phyloP scores from a whole-genome alignment of 2,329 filamentous ascomycete genomes.

The Fusarium duplospermum region DNA sequence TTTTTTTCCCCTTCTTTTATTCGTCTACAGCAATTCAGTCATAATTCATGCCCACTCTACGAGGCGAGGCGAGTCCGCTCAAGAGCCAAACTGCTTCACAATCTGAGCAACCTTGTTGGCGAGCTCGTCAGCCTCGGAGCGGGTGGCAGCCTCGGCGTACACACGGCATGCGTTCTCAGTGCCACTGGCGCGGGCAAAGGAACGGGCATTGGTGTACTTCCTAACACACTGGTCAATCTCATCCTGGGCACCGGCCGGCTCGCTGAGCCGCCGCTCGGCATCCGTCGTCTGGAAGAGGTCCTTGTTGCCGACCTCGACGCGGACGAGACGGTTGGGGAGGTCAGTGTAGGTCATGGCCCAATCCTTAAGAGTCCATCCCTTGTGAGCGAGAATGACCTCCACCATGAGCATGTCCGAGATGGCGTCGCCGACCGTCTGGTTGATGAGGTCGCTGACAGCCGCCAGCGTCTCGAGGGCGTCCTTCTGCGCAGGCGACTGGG shows the following conservation, averaged over 20 bases:
- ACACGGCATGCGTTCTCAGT: conserved; percentile 97
- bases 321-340: conserved; percentile 93
- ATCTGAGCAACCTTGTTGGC: conserved; percentile 84
- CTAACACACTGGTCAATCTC: conserved; percentile 89
- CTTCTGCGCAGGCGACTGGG: conserved; percentile 91
- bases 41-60: conserved; percentile 1
- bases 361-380: conserved; percentile 88
- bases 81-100: conserved; percentile 69
- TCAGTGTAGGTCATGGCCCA: conserved; percentile 95
- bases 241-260: conserved; percentile 81
- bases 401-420: conserved; percentile 96
- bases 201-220: conserved; percentile 90
- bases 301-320: conserved; percentile 89
- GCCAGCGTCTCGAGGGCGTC: conserved; percentile 87
- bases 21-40: conserved; percentile 24
- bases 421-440: conserved; percentile 97
- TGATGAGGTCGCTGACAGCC: conserved; percentile 90
- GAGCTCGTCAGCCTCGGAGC: conserved; percentile 90
- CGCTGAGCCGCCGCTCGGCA: conserved; percentile 87
- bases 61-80: conserved; percentile 9
- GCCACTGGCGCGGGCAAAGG: conserved; percentile 91
- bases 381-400: conserved; percentile 95
- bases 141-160: conserved; percentile 92
- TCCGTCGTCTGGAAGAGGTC: conserved; percentile 92
- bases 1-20: conserved; percentile 8